Conservation (phyloP, 495 filamentous ascomycete species). For the Evernia prunastri region DNA sequence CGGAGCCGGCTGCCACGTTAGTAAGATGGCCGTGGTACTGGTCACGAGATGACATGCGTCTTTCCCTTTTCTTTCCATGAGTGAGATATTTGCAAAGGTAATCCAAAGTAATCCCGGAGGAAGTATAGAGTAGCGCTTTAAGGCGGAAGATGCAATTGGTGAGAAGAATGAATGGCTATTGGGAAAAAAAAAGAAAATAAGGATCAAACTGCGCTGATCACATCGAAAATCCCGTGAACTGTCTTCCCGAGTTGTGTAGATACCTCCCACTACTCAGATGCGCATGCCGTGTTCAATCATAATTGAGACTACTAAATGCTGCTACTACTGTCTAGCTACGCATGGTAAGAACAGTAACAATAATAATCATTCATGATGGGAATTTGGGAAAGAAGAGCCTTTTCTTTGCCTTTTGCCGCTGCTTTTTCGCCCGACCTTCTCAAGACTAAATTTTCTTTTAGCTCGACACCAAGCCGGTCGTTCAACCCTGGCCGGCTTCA, state of each 20-base stretch:
- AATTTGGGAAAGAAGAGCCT: conserved; percentile 15
- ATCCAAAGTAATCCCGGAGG: too few species aligned
- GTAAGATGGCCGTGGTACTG: too few species aligned
- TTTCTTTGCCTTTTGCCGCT: too few species aligned
- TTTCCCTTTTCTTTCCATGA: too few species aligned
- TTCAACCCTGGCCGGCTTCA: not conserved
- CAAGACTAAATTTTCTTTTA: not conserved
- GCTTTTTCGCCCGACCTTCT: conserved; percentile 13
- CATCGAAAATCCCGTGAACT: not conserved
- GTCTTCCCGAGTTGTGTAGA: conserved; percentile 1
- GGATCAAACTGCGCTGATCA: not conserved
- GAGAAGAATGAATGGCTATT: too few species aligned
- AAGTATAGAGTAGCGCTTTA: too few species aligned
- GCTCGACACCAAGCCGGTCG: conserved; percentile 16
- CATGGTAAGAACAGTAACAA: too few species aligned
- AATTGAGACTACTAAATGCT: not conserved
- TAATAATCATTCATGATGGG: too few species aligned
- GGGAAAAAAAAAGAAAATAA: not conserved
- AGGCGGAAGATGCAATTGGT: not conserved
- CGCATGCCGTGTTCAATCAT: conserved; percentile 15
- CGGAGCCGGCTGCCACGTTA: not conserved
- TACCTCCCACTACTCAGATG: too few species aligned
- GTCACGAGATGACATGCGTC: conserved; percentile 5
- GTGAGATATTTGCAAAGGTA: too few species aligned
- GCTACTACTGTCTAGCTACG: too few species aligned